Percentiles rank a stretch among this genome's conserved stretches.
Conservation (phyloP, 2,329 filamentous ascomycete genomes). For the Colletotrichum sp. region DNA sequence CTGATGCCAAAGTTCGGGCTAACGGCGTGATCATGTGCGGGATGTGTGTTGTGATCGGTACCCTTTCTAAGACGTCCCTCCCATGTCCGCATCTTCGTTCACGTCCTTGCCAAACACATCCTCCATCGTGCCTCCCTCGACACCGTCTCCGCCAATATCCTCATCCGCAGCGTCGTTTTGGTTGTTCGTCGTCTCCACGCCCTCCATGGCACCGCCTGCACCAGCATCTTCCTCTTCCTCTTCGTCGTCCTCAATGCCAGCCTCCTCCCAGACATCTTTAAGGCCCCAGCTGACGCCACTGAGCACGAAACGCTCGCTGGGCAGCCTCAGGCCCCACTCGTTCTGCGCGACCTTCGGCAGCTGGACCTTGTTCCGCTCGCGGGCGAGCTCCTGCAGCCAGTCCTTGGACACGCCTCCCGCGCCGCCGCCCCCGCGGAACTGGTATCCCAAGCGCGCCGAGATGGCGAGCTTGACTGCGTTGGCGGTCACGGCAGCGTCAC, state of each 20-base stretch:
- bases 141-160: constrained; percentile 50
- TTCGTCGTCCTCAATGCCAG: constrained; percentile 43
- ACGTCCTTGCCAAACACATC: constrained; percentile 61
- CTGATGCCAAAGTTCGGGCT: background rate
- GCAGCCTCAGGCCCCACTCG: constrained; percentile 72
- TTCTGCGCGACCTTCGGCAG: constrained; percentile 67
- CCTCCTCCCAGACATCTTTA: constrained; percentile 61
- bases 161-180: constrained; percentile 38
- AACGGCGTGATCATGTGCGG: background rate
- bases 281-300: constrained; percentile 71
- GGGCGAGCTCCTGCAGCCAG: constrained; percentile 77
- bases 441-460: constrained; percentile 69
- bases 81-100: constrained; percentile 59
- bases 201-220: constrained; percentile 55
- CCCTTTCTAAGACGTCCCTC: constrained; percentile 9
- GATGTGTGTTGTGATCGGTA: background rate
- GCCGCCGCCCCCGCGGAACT: constrained; percentile 65
- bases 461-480: constrained; percentile 78
- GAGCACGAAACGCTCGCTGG: constrained; percentile 72
- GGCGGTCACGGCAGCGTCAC: constrained; percentile 64
- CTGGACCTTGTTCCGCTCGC: constrained; percentile 70
- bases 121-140: constrained; percentile 56
- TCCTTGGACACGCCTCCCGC: constrained; percentile 70
- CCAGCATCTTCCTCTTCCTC: constrained; percentile 47
- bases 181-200: constrained; percentile 42